Base-by-base conservation (phyloP, 1,284 basidiomycete species). In the Leccinum subrobustum region DNA sequence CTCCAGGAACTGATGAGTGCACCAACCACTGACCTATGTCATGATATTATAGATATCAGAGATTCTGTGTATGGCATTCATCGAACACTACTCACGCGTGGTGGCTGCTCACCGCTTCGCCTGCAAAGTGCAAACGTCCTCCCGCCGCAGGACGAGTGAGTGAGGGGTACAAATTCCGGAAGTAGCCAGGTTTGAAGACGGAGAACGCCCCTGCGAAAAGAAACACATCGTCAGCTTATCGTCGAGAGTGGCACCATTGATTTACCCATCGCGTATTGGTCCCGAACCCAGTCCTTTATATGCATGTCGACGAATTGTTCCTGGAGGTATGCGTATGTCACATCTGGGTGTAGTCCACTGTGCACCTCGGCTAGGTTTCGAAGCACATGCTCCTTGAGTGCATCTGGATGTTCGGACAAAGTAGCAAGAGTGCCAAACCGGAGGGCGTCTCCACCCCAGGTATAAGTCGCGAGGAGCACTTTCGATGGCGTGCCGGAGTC, bases 1-100 rank as follows among this genome's bases (percentile, higher is more conserved):
- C 61, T 63, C 70, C 68, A 72, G 7, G 69, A 58, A 16, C 67
- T 69, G 23, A 71, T 66, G 11, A 69, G 61, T 3, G 67, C 69
- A 12, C 67, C 67, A 27, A 70, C 69, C 2, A 69, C 58, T 69
- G 69, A 70, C 8, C 64, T 65, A 20, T 6, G 4, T 7, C 4
- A 5, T 4, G 2, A 20, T 29, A n/a, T 62, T 12, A 42, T 0
- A 37, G 35, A 7, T 37, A 0, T 37, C 31, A 6, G 7, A 12
- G 1, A 11, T 4, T 20, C 1, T 9, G 2, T n/a, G 6, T 16
- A 3, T 0, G 3, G 9, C 7, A 14, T 9, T 27, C 2, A 9
- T 35, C 5, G 1, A 16, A 25, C 5, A 39, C 1, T 23, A 42
- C 54, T 55, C 25, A 55, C 54, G 18, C 54, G n/a, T 55, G 54